Base-by-base conservation (phyloP, 2,329 filamentous ascomycete genomes). In the Xylaria sp. region DNA sequence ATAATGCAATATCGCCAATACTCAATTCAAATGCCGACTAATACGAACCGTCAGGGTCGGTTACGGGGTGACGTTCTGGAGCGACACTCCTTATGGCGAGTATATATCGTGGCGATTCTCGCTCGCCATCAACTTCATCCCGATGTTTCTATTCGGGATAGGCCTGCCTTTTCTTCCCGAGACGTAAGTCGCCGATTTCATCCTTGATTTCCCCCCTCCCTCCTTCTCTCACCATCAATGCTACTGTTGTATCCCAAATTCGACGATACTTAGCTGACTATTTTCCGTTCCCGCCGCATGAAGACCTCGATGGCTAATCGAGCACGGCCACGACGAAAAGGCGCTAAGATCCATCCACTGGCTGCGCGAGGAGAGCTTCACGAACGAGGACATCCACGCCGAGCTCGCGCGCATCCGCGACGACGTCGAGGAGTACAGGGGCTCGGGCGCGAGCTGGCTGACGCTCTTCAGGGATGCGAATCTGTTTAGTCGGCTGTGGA, bases 241-340 rank as follows among this genome's bases (percentile, higher is more conserved):
- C n/a, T n/a, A n/a, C n/a, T n/a, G n/a, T n/a, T n/a, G n/a, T n/a
- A n/a, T n/a, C n/a, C n/a, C n/a, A n/a, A n/a, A n/a, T n/a, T n/a
- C n/a, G n/a, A n/a, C n/a, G n/a, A n/a, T n/a, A n/a, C n/a, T n/a
- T n/a, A n/a, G n/a, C n/a, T n/a, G n/a, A 61, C 39, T 15, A 12
- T 44, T 9, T 39, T 2, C 28, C n/a, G 28, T 50, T 39, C 39
- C 25, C 20, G 37, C 6, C 28, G 52, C 20, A 6, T 13, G 34
- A 10, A 86, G 86, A 10, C 87, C 87, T 0, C 84, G 87, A 34
- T 89, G 87, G 87, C 83, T 89, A 4, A 80, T 88, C n/a, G 85
- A 88, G 66, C 82, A 85, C 41, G 82, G 81, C 31, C 77, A 82
- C 18, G 73, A 78, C 41, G 83, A 83, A 2, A 77, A 78, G 12